Conservation (phyloP, 345 rosid genomes). For the Nasturtium officinale region DNA sequence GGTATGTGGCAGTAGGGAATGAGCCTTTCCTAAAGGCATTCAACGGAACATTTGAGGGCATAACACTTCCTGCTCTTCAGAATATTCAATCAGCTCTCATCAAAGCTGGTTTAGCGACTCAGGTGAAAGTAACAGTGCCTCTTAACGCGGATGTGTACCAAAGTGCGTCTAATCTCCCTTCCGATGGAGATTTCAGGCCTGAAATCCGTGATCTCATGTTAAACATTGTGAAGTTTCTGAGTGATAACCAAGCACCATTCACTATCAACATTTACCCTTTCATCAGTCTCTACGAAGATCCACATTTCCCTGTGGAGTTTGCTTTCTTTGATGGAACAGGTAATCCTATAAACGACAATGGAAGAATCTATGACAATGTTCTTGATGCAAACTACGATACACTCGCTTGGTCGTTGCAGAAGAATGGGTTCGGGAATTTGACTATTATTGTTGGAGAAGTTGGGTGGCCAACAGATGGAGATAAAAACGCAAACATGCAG, state of each 20-base stretch:
- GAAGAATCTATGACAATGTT: constrained; percentile 57
- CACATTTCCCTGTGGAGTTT: constrained; percentile 62
- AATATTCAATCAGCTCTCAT: constrained; percentile 69
- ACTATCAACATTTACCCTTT: constrained; percentile 70
- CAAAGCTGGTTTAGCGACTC: constrained; percentile 60
- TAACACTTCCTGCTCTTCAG: constrained; percentile 66
- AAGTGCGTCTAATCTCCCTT: constrained; percentile 49
- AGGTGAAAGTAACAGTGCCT: constrained; percentile 65
- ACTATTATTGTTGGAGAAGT: constrained; percentile 64
- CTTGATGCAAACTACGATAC: constrained; percentile 71
- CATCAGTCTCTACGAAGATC: constrained; percentile 62
- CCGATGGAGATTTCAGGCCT: constrained; percentile 58
- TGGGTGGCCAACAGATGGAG: constrained; percentile 82
- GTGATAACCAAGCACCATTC: constrained; percentile 57
- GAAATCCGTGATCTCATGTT: constrained; percentile 62
- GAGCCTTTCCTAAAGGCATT: constrained; percentile 63
- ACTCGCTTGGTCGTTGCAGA: constrained; percentile 63
- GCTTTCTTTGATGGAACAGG: constrained; percentile 65
- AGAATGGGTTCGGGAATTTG: constrained; percentile 59
- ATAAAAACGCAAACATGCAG: constrained; percentile 53
- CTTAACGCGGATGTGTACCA: constrained; percentile 71
- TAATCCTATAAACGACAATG: constrained; percentile 54
- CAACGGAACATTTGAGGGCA: constrained; percentile 51
- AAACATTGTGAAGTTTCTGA: constrained; percentile 56
- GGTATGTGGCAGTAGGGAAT: constrained; percentile 74